Base-by-base conservation (phyloP, 495 filamentous ascomycete species). In the Penicillium bialowiezense region DNA sequence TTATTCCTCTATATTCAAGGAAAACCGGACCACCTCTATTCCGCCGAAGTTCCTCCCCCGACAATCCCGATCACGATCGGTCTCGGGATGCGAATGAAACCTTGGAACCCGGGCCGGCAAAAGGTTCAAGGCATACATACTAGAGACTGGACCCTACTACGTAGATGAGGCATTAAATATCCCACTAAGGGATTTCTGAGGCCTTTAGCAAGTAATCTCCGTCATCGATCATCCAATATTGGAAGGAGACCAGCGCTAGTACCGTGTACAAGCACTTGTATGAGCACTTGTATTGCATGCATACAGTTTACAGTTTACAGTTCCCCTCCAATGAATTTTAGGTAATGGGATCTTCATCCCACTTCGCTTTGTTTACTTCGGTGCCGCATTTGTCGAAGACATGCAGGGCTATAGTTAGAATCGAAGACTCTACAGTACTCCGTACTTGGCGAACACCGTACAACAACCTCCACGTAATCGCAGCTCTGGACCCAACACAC, bases 41-140 rank as follows among this genome's bases (percentile, higher is more conserved):
- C 41, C 19, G 7, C 35, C 44, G 24, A 48, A 32, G 18, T 48
- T 15, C 44, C 5, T 47, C 24, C 35, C 19, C 17, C 44, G 44
- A 35, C 34, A 39, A 37, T 12, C 34, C 34, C 33, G 44, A 46
- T 47, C 44, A 29, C 42, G 29, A n/a, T 48, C 44, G 44, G 44
- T 26, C 20, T 40, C 26, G 36, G 19, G n/a, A 21, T 3, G 13
- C 18, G 6, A 4, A 28, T n/a, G 24, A 12, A 5, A 13, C 29
- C 5, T 8, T 7, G 13, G 26, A 48, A 39, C 26, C 45, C 35
- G 45, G 32, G 4, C 26, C 29, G 31, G 19, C 15, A 21, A 32
- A 41, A 41, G 13, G 8, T 17, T 39, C 36, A 24, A 17, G n/a
- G 9, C 14, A 2, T 1, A 26, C 20, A 37, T 37, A 37, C 39